Conservation (phyloP, 2,329 filamentous ascomycete species). For the Cordyceps cateniannulata region DNA sequence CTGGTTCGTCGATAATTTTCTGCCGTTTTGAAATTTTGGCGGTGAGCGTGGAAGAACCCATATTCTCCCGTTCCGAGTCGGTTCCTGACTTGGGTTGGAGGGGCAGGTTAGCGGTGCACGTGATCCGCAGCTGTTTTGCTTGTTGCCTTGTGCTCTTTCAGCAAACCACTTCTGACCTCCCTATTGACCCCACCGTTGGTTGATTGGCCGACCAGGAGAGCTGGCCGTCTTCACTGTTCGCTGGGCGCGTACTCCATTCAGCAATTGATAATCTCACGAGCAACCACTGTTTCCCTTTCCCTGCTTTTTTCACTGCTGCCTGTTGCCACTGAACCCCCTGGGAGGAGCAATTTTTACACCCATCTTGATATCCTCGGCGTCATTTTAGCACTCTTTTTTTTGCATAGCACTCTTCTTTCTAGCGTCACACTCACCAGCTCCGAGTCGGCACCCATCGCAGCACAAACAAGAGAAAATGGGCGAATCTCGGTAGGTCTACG, state of each 20-base stretch:
- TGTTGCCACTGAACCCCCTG: neutral
- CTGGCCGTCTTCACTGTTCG: neutral
- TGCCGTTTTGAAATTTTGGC: slow-evolving; percentile 27
- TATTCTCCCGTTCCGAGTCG: neutral
- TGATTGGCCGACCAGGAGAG: slow-evolving; percentile 21
- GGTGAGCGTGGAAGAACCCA: slow-evolving; percentile 18
- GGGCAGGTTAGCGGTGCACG: slow-evolving; percentile 2
- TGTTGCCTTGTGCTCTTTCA: neutral
- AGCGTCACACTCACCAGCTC: slow-evolving; percentile 12
- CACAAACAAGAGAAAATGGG: slow-evolving; percentile 34
- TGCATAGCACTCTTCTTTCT: slow-evolving; percentile 13
- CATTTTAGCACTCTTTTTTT: slow-evolving; percentile 11
- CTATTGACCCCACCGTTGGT: slow-evolving; percentile 19
- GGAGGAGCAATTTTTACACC: neutral
- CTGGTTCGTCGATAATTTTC: slow-evolving; percentile 20
- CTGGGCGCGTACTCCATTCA: slow-evolving; percentile 9
- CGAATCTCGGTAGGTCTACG: slow-evolving; percentile 38
- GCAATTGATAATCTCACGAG: slow-evolving; percentile 12
- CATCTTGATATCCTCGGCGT: neutral
- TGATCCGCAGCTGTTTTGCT: neutral
- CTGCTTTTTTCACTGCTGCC: slow-evolving; percentile 1
- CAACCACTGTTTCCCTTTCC: slow-evolving; percentile 5
- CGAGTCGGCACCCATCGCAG: slow-evolving; percentile 11
- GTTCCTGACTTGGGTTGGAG: neutral
- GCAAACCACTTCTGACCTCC: neutral